Evolutionary conservation across 2,329 filamentous ascomycete genomes (phyloP), one percentile per base, ranked within the genome.

Genomic region (Pestalotiopsis sp.): DNA sequence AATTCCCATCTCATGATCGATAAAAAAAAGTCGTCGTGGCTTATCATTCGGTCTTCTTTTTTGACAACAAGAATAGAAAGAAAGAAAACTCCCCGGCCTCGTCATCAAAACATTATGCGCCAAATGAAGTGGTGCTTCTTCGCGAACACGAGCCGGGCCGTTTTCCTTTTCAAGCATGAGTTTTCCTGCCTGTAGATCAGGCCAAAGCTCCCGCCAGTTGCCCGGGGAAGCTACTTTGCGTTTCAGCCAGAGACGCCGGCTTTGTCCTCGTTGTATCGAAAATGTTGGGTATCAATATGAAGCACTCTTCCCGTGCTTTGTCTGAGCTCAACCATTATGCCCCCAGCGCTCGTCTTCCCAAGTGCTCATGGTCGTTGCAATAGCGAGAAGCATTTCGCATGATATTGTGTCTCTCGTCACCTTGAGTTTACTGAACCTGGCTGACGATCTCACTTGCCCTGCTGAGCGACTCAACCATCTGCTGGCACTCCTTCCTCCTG

Each of bases 361-460:
- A 62, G 59, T 35, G 59, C 59, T 40, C 20, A 38, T 13, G 14
- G 14, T 26, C 20, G 59, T 39, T 22, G 20, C 17, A 38, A 40
- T 7, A n/a, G 20, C 38, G 40, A 48, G 11, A 14, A 64, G 38
- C 61, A 48, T 35, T 30, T 48, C 26, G 14, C 14, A 30, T 38
- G 14, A 26, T 35, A 39, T 30, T 7, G 48, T 17, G 17, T 24
- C 24, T n/a, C 20, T 52, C 44, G 17, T n/a, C 17, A 39, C 17
- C 13, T 24, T 38, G 20, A 20, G 22, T 56, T 39, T 85, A 89
- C 85, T 89, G 87, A 67, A 91, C 89, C 79, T 91, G 88, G 81
- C 93, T 94, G 78, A 99, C 96, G 82, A 99, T 98, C 85, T 99
- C 96, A 81, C 91, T 96, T 67, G 96, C 96, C 81, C 92, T 92